phyloP scores from a whole-genome alignment of 31 red algal species.

The Endocladia muricata region DNA sequence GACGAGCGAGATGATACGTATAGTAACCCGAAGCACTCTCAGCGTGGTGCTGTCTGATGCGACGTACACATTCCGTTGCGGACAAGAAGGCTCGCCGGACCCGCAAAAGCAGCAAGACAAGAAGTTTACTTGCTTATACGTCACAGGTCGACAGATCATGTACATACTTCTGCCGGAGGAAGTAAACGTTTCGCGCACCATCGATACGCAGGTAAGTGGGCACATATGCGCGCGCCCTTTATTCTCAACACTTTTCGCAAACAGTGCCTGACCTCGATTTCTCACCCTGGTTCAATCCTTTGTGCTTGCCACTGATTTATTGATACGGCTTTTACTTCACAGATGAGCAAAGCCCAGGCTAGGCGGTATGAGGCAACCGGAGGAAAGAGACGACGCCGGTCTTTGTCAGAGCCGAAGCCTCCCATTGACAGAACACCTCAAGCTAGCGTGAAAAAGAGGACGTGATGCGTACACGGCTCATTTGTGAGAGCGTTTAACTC shows the following conservation, averaged over 20 bases:
- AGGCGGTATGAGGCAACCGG: not conserved
- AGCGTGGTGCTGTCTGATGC: no score
- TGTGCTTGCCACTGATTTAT: no score
- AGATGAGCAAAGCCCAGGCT: slow-evolving; percentile 23
- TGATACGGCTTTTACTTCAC: no score
- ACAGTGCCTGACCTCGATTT: no score
- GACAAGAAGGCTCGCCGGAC: not conserved
- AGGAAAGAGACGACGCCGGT: slow-evolving; percentile 5
- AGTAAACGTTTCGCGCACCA: not conserved
- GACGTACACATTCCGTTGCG: no score
- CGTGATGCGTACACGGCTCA: not conserved
- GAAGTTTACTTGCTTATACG: slow-evolving; percentile 4
- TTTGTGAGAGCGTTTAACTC: not conserved
- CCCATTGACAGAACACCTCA: no score
- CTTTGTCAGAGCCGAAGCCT: no score
- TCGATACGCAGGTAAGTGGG: slow-evolving; percentile 9
- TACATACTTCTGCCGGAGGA: slow-evolving; percentile 14
- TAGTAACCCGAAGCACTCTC: no score
- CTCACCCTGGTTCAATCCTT: no score
- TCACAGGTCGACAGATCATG: slow-evolving; percentile 11
- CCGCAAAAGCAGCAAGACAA: not conserved
- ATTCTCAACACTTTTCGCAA: no score
- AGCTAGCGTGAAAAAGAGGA: not conserved
- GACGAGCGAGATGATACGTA: no score
- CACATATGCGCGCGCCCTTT: no score